Evolutionary conservation across 2,329 filamentous ascomycete genomes (phyloP).

Genomic region (Neonectria faginata): DNA sequence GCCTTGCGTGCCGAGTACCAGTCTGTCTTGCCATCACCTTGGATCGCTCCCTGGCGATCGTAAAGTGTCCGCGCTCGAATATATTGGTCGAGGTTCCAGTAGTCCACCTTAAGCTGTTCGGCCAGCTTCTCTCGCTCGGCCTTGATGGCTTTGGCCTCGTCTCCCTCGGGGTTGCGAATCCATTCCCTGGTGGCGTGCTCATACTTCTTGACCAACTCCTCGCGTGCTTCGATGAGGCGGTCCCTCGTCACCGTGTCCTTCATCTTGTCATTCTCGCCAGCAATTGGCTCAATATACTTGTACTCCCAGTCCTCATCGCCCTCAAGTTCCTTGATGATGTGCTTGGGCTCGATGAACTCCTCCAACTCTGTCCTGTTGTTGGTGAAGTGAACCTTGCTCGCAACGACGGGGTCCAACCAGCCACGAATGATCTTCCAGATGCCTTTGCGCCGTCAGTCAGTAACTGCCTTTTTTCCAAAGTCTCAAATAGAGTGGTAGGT

Average conservation of each 20-base stretch:
- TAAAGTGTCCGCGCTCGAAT: constrained; percentile 85
- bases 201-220: constrained; percentile 75
- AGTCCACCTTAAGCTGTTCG: constrained; percentile 74
- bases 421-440: constrained; percentile 96
- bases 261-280: constrained; percentile 82
- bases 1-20: constrained; percentile 68
- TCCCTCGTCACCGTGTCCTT: constrained; percentile 73
- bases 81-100: constrained; percentile 92
- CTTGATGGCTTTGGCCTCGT: constrained; percentile 61
- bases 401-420: constrained; percentile 97
- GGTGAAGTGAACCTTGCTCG: constrained; percentile 92
- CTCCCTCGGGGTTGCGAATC: constrained; percentile 65
- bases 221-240: constrained; percentile 71
- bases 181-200: constrained; percentile 81
- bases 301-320: constrained; percentile 90
- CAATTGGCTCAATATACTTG: constrained; percentile 79
- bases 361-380: constrained; percentile 83
- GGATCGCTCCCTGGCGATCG: constrained; percentile 81
- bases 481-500: constrained; percentile 27
- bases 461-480: not conserved
- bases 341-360: constrained; percentile 76
- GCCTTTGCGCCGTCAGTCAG: constrained; percentile 59
- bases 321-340: constrained; percentile 85
- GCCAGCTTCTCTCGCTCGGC: constrained; percentile 72
- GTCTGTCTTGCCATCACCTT: constrained; percentile 73